Conservation (phyloP, 306 rosid genomes). For the Bauhinia variegata region DNA sequence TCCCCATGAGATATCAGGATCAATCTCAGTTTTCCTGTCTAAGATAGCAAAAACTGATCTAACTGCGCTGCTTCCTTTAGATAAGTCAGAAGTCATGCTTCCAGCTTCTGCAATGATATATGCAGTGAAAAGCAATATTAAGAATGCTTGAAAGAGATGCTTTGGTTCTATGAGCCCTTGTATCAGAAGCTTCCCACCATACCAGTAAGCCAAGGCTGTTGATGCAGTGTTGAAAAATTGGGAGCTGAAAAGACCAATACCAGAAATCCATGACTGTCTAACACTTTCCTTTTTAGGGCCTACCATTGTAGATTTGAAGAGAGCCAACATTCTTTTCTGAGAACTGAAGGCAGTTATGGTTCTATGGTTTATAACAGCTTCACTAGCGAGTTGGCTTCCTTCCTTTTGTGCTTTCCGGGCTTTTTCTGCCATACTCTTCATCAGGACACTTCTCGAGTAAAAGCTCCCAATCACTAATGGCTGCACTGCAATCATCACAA, state of each 20-base stretch:
- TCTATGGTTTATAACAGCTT: conserved; percentile 83
- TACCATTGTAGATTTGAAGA: conserved; percentile 61
- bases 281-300: conserved; percentile 76
- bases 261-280: conserved; percentile 84
- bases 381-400: conserved; percentile 91
- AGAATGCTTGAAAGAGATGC: conserved; percentile 81
- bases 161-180: conserved; percentile 48
- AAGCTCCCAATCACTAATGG: conserved; percentile 91
- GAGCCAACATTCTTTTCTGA: conserved; percentile 72
- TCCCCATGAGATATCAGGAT: conserved; percentile 61
- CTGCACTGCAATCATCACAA: conserved; percentile 90
- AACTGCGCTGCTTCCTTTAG: conserved; percentile 80
- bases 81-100: conserved; percentile 84
- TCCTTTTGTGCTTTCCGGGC: conserved; percentile 74
- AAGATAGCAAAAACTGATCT: conserved; percentile 69
- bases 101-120: conserved; percentile 92
- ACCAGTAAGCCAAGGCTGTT: conserved; percentile 85
- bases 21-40: conserved; percentile 77
- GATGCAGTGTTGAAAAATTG: conserved; percentile 81
- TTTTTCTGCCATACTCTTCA: conserved; percentile 76
- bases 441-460: conserved; percentile 75
- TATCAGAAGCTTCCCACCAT: conserved; percentile 77
- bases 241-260: conserved; percentile 81
- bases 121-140: conserved; percentile 75
- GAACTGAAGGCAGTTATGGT: conserved; percentile 86